Base-by-base conservation (phyloP, 768 basidiomycete genomes). In the Phanerochaete sordida region DNA sequence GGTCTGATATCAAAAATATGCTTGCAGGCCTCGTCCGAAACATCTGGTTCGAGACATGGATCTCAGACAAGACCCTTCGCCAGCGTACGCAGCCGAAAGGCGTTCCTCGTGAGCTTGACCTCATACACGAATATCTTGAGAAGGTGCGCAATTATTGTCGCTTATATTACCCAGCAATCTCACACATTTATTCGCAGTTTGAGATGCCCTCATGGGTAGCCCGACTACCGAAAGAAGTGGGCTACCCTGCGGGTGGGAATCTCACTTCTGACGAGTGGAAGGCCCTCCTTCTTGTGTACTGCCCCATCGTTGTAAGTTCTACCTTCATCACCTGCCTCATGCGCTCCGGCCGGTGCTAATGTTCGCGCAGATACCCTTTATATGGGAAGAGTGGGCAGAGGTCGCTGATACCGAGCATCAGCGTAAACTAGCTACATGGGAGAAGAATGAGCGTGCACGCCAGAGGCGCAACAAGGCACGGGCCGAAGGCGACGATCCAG, bases 211-310 rank as follows among this genome's bases (percentile, higher is more conserved):
- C 49, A 8, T 68, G 67, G 67, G 59, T 67, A 3, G 67, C 54
- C 0, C 56, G 64, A 0, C 51, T 69, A 1, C 68, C 70, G 2
- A 46, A 31, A 1, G 46, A 64, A 12, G 65, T 71, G 12, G 70
- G 70, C 0, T 60, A 64, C 26, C 63, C 70, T 7, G 64, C 68
- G 4, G 70, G 68, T 9, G 70, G 70, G 11, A 62, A 54, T 5
- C 63, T 71, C 4, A 66, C 58, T 1, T 62, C 68, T 0, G 70
- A 71, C 47, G 63, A 71, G 48, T 67, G 65, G 68, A 69, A 69
- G 45, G 56, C 51, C 5, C 56, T 66, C 56, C 37, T 53, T 23
- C 26, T 66, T 0, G 45, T 62, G 7, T 64, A 65, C 47, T 60
- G 57, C 21, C 62, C 66, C 1, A 30, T 69, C 16, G 55, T 69